These are phyloP conservation scores for Fraxinus anomala DNA, from an alignment of 257 asterid species.

Conservation along the genomic window DNA sequence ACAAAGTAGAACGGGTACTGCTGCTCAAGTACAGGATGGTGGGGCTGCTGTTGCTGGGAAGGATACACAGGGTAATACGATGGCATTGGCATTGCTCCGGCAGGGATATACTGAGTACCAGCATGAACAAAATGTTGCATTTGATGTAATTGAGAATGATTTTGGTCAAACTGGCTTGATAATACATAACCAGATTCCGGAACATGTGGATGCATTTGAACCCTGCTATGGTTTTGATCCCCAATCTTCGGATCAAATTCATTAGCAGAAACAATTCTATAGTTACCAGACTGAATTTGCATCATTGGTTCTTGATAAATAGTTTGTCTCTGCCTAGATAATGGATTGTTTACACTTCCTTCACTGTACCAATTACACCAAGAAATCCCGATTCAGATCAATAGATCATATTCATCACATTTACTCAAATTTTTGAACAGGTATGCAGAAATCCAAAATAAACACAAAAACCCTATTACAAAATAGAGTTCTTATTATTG, in stretches of 20 bases:
- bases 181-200: constrained; percentile 61
- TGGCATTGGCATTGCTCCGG: constrained; percentile 54
- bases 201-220: constrained; percentile 62
- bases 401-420: constrained; percentile 10
- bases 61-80: constrained; percentile 71
- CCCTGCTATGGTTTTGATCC: constrained; percentile 48
- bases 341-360: constrained; percentile 67
- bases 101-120: constrained; percentile 68
- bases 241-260: constrained; percentile 48
- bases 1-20: constrained; percentile 69
- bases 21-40: constrained; percentile 59
- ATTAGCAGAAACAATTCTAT: constrained; percentile 35
- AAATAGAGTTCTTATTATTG: not conserved
- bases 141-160: constrained; percentile 68
- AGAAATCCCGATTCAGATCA: constrained; percentile 28
- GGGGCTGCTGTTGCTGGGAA: constrained; percentile 65
- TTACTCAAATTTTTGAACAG: not conserved
- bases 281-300: constrained; percentile 57
- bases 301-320: constrained; percentile 61
- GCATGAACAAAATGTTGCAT: constrained; percentile 70
- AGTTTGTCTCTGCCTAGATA: constrained; percentile 70
- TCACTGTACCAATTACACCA: constrained; percentile 52
- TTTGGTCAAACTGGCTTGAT: constrained; percentile 60
- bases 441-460: not conserved
- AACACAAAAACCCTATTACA: not conserved